Evolutionary conservation across 1,284 basidiomycete genomes (phyloP), one percentile per base, ranked within the genome.

Genomic region (Phylloporus sp.): DNA sequence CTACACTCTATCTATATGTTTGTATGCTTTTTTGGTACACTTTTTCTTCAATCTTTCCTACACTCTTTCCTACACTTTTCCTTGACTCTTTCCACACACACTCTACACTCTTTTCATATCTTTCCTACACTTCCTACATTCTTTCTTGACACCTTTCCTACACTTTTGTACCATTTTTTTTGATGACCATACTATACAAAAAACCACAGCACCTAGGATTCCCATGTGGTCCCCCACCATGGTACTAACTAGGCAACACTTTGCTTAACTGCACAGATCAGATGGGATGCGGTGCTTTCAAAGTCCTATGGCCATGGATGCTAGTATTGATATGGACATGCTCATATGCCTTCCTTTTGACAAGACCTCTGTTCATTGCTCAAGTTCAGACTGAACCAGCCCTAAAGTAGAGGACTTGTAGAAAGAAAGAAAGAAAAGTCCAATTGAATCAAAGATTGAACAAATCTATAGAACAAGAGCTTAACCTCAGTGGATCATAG

Each of bases 271-370:
- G 86, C 87, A 86, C 89, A 91, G 89, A 91, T 91, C 89, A 80
- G 89, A 91, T 88, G 86, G 89, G 89, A 91, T 91, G 89, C 88
- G 86, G 89, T 91, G 87, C 86, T 91, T 90, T 90, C 88, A 86
- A 83, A 86, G 87, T 89, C 88, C 88, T 90, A 89, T 91, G 88
- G 88, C 89, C 88, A 85, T 89, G 88, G 89, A 90, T 57, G 55
- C 4, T n/a, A 57, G 55, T 37, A 45, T 45, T 23, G 43, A 20
- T 12, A 45, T 45, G 3, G 43, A 45, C 43, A 45, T 45, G 43
- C 3, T 4, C 43, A 23, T 45, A 49, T 25, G 39, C 15, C 39
- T 15, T 8, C 3, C n/a, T 43, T 45, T 10, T 5, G 43, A 23
- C 43, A 47, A 47, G 23, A 12, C 45, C 45, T 47, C n/a, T n/a